Conservation (phyloP, 805 yeast species). For the Sungouiozyma intestinalis region DNA sequence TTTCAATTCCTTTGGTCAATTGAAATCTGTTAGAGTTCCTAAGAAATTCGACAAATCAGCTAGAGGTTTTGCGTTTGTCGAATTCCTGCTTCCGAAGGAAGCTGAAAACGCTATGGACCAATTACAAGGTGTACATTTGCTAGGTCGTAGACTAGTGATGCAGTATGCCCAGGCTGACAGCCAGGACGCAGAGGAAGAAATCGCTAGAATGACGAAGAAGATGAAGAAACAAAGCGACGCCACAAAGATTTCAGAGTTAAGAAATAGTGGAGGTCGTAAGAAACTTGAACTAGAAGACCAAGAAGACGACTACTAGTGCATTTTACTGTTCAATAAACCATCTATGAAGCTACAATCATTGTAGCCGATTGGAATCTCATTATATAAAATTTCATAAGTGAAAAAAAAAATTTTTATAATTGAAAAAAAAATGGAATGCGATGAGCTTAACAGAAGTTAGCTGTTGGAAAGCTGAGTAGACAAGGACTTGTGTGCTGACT, state of each 20-base stretch:
- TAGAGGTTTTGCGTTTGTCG: constrained; percentile 97
- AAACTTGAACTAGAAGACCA: constrained; percentile 46
- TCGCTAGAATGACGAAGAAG: constrained; percentile 79
- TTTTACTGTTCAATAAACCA: constrained; percentile 4
- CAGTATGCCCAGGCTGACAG: constrained; percentile 82
- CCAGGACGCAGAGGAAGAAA: constrained; percentile 79
- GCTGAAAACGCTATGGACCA: constrained; percentile 92
- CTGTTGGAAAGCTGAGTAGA: background rate
- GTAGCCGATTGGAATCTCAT: background rate
- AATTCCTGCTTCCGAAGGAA: constrained; percentile 75
- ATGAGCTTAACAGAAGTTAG: background rate
- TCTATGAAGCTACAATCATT: background rate
- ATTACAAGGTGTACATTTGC: constrained; percentile 88
- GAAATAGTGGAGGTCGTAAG: constrained; percentile 65
- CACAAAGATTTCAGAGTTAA: constrained; percentile 59
- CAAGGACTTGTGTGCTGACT: too few species aligned
- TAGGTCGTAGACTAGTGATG: constrained; percentile 90
- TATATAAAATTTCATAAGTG: background rate
- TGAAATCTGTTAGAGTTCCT: constrained; percentile 91
- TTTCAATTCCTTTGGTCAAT: constrained; percentile 89
- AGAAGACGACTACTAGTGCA: constrained; percentile 18
- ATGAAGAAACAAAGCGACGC: constrained; percentile 74
- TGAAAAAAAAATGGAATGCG: too few species aligned
- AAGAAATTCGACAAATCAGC: constrained; percentile 91
- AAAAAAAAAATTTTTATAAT: too few species aligned